Base-by-base conservation (phyloP, 768 basidiomycete species). In the Boletus bicolor region DNA sequence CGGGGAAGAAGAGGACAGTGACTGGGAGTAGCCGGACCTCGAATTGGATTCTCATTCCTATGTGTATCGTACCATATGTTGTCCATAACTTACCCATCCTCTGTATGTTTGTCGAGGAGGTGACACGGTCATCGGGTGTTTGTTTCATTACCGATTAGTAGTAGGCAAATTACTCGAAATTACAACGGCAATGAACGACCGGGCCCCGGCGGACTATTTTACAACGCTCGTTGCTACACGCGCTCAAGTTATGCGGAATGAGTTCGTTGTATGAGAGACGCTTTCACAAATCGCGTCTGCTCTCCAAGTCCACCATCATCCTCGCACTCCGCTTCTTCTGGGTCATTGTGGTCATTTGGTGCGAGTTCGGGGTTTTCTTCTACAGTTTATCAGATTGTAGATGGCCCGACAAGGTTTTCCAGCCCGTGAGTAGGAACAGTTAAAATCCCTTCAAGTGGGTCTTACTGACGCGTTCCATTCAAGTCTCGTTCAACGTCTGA, bases 261-360 rank as follows among this genome's bases (percentile, higher is more conserved):
- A 51, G 66, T 48, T 61, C 57, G 24, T 11, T 70, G 36, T 62
- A 63, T 61, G 66, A 71, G 57, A 57, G 71, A 55, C 71, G 70
- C 56, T 50, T 57, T 24, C 49, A 46, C 43, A 63, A 39, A 44
- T 66, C 66, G 55, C 68, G 60, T 55, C 55, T 70, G 2, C 46
- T 63, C 49, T 62, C 66, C 38, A 76, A 67, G 37, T 55, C 68
- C 5, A 54, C 75, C 38, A 55, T 73, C 24, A 70, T 78, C 43
- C 77, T 79, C 58, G 68, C 70, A n/a, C 71, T 82, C 39, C 78
- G 80, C 15, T 59, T 80, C 30, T 54, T 79, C 44, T 85, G 84
- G 82, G 69, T 86, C 44, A 62, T 83, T 2, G 54, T 81, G 12
- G 73, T 90, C 46, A 72, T 87, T 24, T 86, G 84, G 82, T 86